phyloP scores from a whole-genome alignment of 768 basidiomycete species.

The Rhodotorula babjevae region DNA sequence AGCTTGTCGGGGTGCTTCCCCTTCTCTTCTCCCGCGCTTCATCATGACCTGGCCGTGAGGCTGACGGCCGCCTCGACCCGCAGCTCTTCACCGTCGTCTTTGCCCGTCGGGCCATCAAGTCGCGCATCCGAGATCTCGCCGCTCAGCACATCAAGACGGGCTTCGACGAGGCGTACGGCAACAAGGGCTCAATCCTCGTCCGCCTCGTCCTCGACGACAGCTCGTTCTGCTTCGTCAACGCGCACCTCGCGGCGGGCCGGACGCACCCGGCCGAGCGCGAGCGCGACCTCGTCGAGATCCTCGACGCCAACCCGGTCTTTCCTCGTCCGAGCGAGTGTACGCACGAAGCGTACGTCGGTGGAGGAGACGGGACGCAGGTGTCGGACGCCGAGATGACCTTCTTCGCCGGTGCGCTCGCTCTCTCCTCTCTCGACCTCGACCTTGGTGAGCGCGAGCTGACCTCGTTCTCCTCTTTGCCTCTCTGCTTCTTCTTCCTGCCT shows the following conservation, averaged over 20 bases:
- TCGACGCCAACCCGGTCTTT: constrained; percentile 62
- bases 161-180: constrained; percentile 84
- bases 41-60: not conserved
- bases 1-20: constrained; percentile 64
- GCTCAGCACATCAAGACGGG: constrained; percentile 83
- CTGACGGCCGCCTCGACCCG: no score
- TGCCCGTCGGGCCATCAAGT: constrained; percentile 45
- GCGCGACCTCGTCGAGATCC: constrained; percentile 74
- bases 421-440: no score
- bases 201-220: constrained; percentile 79
- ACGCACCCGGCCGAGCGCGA: constrained; percentile 56
- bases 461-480: not conserved
- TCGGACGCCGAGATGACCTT: constrained; percentile 91
- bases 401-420: constrained; percentile 47
- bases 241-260: constrained; percentile 66
- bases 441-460: no score
- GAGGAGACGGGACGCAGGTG: constrained; percentile 88
- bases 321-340: constrained; percentile 7
- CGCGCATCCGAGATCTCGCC: constrained; percentile 61
- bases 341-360: constrained; percentile 61
- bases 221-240: constrained; percentile 89
- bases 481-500: not conserved
- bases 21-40: rapidly evolving
- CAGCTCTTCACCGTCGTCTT: constrained; percentile 68
- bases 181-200: constrained; percentile 56